A percentile compares a stretch with the other conserved stretches of the same genome.
These are phyloP conservation scores for Malassezia restricta DNA, from an alignment of 1,284 basidiomycete genomes.

Conservation along the genomic window DNA sequence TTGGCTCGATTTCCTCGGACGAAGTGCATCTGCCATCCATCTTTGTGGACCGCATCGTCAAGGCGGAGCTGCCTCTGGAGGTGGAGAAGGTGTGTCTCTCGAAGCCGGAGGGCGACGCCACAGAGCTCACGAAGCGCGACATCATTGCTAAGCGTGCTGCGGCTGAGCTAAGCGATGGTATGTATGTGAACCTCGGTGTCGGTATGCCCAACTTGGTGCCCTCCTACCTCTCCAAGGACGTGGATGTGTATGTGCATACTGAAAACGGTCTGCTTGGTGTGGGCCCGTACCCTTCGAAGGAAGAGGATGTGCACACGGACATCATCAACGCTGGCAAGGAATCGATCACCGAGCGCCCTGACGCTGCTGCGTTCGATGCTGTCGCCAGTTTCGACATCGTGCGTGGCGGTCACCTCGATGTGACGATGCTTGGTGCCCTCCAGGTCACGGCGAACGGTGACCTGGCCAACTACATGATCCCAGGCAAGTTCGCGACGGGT, in stretches of 20 bases:
- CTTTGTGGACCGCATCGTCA: conserved; percentile 37
- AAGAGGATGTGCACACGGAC: conserved; percentile 36
- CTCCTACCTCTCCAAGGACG: conserved; percentile 33
- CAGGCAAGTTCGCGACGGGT: conserved; percentile 63
- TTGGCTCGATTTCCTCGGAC: conserved; percentile 29
- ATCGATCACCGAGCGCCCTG: conserved; percentile 64
- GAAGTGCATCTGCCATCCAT: conserved; percentile 38
- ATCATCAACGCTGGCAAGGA: conserved; percentile 71
- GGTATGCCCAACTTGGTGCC: conserved; percentile 42
- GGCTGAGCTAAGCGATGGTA: conserved; percentile 35
- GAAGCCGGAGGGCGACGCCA: conserved; percentile 3
- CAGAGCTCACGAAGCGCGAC: conserved; percentile 19
- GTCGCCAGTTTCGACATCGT: conserved; percentile 91
- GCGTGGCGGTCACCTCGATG: conserved; percentile 80
- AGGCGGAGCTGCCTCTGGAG: conserved; percentile 24
- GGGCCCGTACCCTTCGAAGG: conserved; percentile 35
- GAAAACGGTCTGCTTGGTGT: conserved; percentile 44
- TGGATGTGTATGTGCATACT: conserved; percentile 34
- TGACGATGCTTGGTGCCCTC: conserved; percentile 82
- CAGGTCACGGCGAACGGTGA: conserved; percentile 87
- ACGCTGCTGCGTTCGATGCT: conserved; percentile 83
- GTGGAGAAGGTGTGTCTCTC: conserved; percentile 33
- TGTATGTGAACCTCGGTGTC: conserved; percentile 41
- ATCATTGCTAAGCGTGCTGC: conserved; percentile 36
- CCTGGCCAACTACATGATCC: conserved; percentile 96